These are phyloP conservation scores for Plasmodium gonderi DNA, from an alignment of 169 alveolate species.

Conservation along the genomic window DNA sequence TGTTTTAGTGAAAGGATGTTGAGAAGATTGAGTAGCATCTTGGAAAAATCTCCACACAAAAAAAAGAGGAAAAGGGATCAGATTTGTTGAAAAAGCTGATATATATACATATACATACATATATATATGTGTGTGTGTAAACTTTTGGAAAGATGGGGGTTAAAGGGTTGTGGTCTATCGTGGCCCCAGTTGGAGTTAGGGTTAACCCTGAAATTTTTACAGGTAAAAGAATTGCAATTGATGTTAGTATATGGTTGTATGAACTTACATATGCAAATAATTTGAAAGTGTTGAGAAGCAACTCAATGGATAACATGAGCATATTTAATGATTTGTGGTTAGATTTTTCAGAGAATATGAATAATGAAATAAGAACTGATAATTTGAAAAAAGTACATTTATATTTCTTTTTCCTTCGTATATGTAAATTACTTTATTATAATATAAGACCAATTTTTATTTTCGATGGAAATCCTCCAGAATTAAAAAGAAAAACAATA, in stretches of 20 bases:
- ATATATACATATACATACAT: too few species aligned
- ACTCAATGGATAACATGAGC: slow-evolving; percentile 41
- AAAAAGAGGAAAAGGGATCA: too few species aligned
- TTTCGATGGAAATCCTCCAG: slow-evolving; percentile 94
- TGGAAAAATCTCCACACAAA: too few species aligned
- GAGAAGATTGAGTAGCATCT: too few species aligned
- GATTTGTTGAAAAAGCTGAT: too few species aligned
- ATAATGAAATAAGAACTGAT: slow-evolving; percentile 63
- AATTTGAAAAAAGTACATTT: slow-evolving; percentile 75
- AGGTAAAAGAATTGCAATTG: slow-evolving; percentile 90
- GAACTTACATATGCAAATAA: slow-evolving; percentile 75
- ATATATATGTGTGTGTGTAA: too few species aligned
- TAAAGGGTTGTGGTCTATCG: slow-evolving; percentile 89
- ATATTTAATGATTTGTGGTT: slow-evolving; percentile 70
- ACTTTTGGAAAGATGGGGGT: slow-evolving; percentile 90
- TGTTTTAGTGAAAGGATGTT: too few species aligned
- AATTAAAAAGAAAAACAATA: slow-evolving; percentile 87
- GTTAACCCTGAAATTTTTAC: slow-evolving; percentile 85
- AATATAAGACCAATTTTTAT: slow-evolving; percentile 93
- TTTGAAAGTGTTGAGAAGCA: slow-evolving; percentile 15
- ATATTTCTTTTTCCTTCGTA: slow-evolving; percentile 89
- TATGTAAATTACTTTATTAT: slow-evolving; percentile 90
- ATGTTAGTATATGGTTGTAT: slow-evolving; percentile 90
- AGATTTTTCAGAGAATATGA: slow-evolving; percentile 78
- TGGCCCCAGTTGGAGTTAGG: slow-evolving; percentile 90